Conservation (phyloP, 805 yeast species). For the Nakazawaea ernobii region DNA sequence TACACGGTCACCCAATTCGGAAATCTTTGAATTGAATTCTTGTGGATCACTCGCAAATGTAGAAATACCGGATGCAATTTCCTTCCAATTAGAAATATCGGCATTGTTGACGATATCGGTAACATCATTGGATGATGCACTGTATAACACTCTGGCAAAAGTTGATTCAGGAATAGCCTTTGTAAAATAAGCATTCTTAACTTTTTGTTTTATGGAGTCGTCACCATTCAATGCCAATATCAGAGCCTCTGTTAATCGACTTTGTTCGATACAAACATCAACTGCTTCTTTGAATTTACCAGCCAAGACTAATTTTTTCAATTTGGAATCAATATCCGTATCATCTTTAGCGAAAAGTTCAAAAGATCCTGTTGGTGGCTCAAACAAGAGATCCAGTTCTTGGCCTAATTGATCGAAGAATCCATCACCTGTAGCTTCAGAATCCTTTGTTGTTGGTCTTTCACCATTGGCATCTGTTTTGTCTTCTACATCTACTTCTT, state of each 20-base stretch:
- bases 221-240: constrained; percentile 69
- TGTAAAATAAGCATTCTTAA: constrained; percentile 63
- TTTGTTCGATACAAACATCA: constrained; percentile 55
- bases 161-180: constrained; percentile 45
- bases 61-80: constrained; percentile 64
- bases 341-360: constrained; percentile 27
- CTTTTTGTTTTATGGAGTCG: constrained; percentile 58
- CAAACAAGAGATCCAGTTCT: constrained; percentile 14
- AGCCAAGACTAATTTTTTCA: constrained; percentile 46
- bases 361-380: constrained; percentile 52
- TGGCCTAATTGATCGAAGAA: constrained; percentile 23
- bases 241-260: constrained; percentile 71
- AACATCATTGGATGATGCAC: constrained; percentile 46
- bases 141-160: constrained; percentile 70
- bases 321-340: constrained; percentile 37
- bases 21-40: constrained; percentile 49
- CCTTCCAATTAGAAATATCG: constrained; percentile 77
- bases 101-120: constrained; percentile 74
- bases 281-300: constrained; percentile 69
- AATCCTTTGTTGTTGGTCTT: constrained; percentile 17
- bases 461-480: constrained; percentile 16
- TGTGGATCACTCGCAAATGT: constrained; percentile 44
- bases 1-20: constrained; percentile 75
- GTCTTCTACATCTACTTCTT: constrained; percentile 13
- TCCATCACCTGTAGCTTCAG: constrained; percentile 27